Conservation (phyloP, 1,139 yeast species). For the Yamadazyma pseudoaaseri region DNA sequence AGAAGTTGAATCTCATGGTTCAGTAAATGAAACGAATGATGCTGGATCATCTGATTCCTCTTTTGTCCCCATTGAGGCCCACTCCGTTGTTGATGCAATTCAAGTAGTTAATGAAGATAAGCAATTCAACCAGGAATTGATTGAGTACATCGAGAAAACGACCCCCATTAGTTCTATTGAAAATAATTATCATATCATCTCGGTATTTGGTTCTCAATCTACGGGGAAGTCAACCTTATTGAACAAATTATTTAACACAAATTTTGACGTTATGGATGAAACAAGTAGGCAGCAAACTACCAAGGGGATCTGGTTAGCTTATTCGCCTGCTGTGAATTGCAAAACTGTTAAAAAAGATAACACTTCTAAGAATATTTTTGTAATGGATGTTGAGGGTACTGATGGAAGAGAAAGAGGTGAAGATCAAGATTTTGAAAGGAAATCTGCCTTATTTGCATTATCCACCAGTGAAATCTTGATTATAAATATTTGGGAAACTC, state of each 20-base stretch:
- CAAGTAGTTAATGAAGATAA: constrained; percentile 84
- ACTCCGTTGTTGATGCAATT: constrained; percentile 44
- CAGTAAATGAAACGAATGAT: neutral
- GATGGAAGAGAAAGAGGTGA: constrained; percentile 98
- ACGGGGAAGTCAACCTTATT: constrained; percentile 94
- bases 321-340: constrained; percentile 43
- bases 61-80: constrained; percentile 40
- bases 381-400: constrained; percentile 96
- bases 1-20: neutral
- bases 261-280: constrained; percentile 93
- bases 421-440: constrained; percentile 96
- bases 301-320: constrained; percentile 92
- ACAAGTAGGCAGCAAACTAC: constrained; percentile 80
- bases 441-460: constrained; percentile 91
- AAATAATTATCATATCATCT: constrained; percentile 79
- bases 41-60: constrained; percentile 33
- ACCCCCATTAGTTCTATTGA: constrained; percentile 43
- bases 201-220: constrained; percentile 96
- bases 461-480: constrained; percentile 89
- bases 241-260: constrained; percentile 80
- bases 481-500: constrained; percentile 95
- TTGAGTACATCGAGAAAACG: constrained; percentile 39
- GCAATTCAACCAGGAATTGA: constrained; percentile 47
- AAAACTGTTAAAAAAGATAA: constrained; percentile 14
- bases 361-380: constrained; percentile 52